Evolutionary conservation across 768 basidiomycete genomes (phyloP).

Genomic region (Mycena venus): DNA sequence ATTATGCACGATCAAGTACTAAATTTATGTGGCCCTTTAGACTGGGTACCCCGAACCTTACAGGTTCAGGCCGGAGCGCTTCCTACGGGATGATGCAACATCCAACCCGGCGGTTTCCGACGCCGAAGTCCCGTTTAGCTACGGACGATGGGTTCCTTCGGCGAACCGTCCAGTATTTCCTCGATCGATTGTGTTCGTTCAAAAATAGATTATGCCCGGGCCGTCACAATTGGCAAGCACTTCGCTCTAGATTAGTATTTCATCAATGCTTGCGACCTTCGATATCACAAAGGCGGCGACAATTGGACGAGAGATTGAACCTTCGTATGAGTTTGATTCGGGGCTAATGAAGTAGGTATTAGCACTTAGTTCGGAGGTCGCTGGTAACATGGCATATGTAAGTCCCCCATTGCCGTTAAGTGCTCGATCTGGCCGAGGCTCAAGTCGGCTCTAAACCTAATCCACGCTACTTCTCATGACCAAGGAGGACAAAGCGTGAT

Average conservation of each 20-base stretch:
- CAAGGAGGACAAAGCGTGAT: too few relatives aligned
- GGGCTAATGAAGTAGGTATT: background rate
- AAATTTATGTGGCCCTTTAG: background rate
- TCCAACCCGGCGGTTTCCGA: background rate
- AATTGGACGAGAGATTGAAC: background rate
- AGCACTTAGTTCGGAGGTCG: background rate
- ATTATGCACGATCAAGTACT: background rate
- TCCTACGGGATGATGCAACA: background rate
- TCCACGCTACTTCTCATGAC: background rate
- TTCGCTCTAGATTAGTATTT: background rate
- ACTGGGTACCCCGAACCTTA: conserved; percentile 1
- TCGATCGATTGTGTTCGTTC: background rate
- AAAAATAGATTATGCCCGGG: background rate
- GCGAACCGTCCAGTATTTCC: background rate
- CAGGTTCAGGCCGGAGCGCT: conserved; percentile 1
- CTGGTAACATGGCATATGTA: background rate
- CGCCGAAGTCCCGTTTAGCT: background rate
- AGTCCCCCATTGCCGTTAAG: background rate
- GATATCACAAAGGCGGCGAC: background rate
- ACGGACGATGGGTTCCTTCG: background rate
- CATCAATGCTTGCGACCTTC: background rate
- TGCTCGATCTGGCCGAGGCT: background rate
- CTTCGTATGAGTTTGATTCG: background rate
- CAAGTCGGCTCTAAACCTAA: background rate
- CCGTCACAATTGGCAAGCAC: background rate